phyloP scores from a whole-genome alignment of 2,329 filamentous ascomycete species.

The Ascochyta pisi region DNA sequence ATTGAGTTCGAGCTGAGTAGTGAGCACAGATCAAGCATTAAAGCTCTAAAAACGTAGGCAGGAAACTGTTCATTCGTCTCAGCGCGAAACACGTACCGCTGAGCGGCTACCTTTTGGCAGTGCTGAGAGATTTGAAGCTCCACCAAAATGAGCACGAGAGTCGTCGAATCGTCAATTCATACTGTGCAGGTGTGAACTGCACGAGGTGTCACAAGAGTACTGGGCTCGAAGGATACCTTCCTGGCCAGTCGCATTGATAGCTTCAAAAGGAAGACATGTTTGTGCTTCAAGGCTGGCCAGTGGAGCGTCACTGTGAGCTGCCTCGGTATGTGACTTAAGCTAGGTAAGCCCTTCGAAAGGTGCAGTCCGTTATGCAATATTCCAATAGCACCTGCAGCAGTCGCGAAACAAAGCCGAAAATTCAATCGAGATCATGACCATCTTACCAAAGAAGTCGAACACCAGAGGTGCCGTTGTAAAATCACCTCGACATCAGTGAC shows the following conservation, averaged over 20 bases:
- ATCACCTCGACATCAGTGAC: no score
- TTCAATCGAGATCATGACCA: not conserved
- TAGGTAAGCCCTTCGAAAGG: not conserved
- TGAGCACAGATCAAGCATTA: no score
- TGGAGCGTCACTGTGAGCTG: not conserved
- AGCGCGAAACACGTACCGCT: no score
- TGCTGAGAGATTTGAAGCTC: not conserved
- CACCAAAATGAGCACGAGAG: not conserved
- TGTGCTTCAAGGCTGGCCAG: not conserved
- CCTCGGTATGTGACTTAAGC: not conserved
- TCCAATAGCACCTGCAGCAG: slow-evolving; percentile 6
- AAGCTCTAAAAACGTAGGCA: no score
- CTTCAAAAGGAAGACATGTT: not conserved
- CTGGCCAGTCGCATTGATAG: not conserved
- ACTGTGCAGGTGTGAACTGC: not conserved
- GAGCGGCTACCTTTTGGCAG: no score
- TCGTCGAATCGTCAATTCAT: not conserved
- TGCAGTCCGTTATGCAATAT: not conserved
- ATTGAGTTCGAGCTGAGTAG: no score
- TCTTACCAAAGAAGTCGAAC: not conserved
- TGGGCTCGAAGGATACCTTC: not conserved
- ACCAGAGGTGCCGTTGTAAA: no score
- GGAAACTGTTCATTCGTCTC: no score
- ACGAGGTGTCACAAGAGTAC: not conserved
- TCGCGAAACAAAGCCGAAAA: not conserved